A percentile compares a stretch with the other conserved stretches of the same genome.
Conservation (phyloP, 345 rosid species). For the Euphorbia pulcherrima region DNA sequence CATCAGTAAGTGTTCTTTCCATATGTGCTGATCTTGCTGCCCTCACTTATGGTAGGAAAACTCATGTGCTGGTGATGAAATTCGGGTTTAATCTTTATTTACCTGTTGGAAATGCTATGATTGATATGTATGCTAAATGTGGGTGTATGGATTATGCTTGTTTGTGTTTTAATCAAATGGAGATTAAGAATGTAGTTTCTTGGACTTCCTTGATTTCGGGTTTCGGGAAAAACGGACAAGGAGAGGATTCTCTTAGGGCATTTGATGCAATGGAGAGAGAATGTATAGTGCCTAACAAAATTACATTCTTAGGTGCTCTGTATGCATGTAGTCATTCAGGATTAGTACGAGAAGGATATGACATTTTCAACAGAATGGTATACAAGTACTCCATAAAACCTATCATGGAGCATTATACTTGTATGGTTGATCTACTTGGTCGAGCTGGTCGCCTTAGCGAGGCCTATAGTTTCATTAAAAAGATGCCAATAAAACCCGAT, state of each 20-base stretch:
- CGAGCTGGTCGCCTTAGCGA: slow-evolving; percentile 18
- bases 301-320: slow-evolving; percentile 23
- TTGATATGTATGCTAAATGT: slow-evolving; percentile 33
- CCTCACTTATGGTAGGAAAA: slow-evolving; percentile 10
- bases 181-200: slow-evolving; percentile 23
- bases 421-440: slow-evolving; percentile 28
- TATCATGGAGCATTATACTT: slow-evolving; percentile 26
- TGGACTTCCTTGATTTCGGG: slow-evolving; percentile 29
- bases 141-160: slow-evolving; percentile 21
- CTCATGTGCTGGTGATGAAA: slow-evolving; percentile 20
- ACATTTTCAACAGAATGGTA: slow-evolving; percentile 10
- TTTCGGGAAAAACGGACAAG: slow-evolving; percentile 28
- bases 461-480: slow-evolving; percentile 20
- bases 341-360: slow-evolving; percentile 22
- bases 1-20: slow-evolving; percentile 30
- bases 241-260: slow-evolving; percentile 18
- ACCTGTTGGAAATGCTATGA: slow-evolving; percentile 23
- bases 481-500: slow-evolving; percentile 25
- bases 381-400: slow-evolving; percentile 23
- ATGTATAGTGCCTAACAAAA: slow-evolving; percentile 17
- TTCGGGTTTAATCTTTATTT: slow-evolving; percentile 16
- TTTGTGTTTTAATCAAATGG: slow-evolving; percentile 18
- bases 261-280: slow-evolving; percentile 22
- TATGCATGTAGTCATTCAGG: slow-evolving; percentile 31
- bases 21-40: slow-evolving; percentile 22